Evolutionary conservation across 768 basidiomycete species (phyloP), one percentile per base, ranked within the genome.

Genomic region (Russula earlei): DNA sequence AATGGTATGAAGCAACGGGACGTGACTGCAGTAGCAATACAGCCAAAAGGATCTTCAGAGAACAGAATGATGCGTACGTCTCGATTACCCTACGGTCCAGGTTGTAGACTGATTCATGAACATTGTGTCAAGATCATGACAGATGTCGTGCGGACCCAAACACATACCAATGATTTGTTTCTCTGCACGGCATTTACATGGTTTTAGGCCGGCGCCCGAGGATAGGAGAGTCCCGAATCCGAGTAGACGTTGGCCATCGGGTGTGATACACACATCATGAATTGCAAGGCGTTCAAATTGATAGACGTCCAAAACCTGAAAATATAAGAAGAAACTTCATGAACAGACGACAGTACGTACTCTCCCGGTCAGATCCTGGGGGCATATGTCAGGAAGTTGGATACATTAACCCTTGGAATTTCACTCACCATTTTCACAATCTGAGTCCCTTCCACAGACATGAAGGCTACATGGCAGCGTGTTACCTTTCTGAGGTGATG

Each of bases 141-240:
- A 17, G 29, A 19, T 24, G 7, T 17, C 17, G 8, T 14, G n/a
- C n/a, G 8, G 8, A 27, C 12, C 19, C 31, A 17, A 64, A 27
- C 62, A 85, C 86, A 33, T 62, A 85, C 86, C 83, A 55, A 85
- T 75, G n/a, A 89, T 75, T 24, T 84, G 80, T 61, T 87, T 89
- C 67, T 88, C 87, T 27, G 74, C 72, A 37, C 81, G 72, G n/a
- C 83, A 85, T 70, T 80, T 87, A 66, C 79, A 84, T 12, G 87
- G 86, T 38, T 80, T 77, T 22, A 85, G 67, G 5, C 83, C 82
- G 43, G 73, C 75, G 1, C 78, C 77, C 7, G 85, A 86, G 52
- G 75, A 70, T n/a, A 82, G 68, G 42, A 88, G 68, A 7, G 82
- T 84, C 0, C 83, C 86, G 27, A 87, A 83, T 33, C 79, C 83